These are phyloP conservation scores for Amborella trichopoda DNA, from an alignment of 164 flowering plant genomes.

Conservation along the genomic window DNA sequence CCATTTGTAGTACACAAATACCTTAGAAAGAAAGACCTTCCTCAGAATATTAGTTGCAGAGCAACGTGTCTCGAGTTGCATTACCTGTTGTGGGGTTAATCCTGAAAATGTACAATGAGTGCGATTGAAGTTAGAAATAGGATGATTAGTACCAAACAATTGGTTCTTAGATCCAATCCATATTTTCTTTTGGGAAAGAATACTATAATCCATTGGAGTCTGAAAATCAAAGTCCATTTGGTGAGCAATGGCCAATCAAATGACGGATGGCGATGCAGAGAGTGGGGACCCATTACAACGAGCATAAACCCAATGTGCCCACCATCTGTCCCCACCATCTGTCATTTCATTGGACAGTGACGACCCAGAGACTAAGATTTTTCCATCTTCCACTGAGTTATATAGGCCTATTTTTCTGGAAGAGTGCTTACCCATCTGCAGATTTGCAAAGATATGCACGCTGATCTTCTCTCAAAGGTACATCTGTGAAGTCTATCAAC, in stretches of 20 bases:
- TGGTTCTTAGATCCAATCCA: no score
- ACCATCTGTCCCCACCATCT: no score
- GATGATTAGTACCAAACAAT: no score
- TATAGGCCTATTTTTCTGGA: neutral
- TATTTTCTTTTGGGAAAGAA: no score
- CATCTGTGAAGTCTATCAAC: conserved; percentile 79
- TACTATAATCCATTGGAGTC: no score
- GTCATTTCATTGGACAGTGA: no score
- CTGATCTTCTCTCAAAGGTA: conserved; percentile 90
- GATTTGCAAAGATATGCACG: conserved; percentile 76
- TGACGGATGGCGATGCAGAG: neutral
- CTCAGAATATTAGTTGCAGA: conserved; percentile 35
- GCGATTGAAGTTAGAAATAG: neutral
- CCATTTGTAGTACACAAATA: no score
- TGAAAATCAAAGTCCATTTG: no score
- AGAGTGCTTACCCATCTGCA: conserved; percentile 70
- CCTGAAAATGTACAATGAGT: conserved; percentile 18
- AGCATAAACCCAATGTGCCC: no score
- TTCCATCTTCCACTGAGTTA: neutral
- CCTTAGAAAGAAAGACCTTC: no score
- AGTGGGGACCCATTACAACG: neutral
- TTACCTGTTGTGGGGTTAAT: conserved; percentile 83
- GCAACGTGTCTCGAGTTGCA: conserved; percentile 75
- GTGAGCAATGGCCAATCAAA: no score
- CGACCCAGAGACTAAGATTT: neutral